Evolutionary conservation across 2,329 filamentous ascomycete genomes (phyloP).

Genomic region (Alternaria gaisen): DNA sequence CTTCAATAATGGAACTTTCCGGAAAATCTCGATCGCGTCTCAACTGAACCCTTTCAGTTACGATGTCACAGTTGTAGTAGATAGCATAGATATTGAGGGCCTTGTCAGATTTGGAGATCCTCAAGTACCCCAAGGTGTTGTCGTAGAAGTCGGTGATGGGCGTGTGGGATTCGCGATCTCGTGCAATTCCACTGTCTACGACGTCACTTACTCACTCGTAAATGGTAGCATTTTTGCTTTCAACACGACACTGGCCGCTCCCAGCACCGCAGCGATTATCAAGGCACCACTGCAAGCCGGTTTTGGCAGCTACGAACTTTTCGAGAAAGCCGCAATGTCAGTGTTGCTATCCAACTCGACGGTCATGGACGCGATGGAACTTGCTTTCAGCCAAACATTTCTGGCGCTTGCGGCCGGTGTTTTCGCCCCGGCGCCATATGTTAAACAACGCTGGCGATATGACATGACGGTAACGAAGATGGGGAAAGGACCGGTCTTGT

Average conservation of each 20-base stretch:
- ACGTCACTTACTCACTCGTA: slow-evolving; percentile 6
- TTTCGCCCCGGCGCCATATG: neutral
- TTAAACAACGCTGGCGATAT: neutral
- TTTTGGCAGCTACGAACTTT: slow-evolving; percentile 1
- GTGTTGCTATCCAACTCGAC: neutral
- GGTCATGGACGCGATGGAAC: neutral
- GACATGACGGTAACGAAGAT: neutral
- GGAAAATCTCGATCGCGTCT: neutral
- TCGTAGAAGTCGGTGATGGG: neutral
- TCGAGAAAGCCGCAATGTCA: neutral
- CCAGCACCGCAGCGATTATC: neutral
- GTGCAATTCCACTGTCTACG: neutral
- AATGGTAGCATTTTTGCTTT: neutral
- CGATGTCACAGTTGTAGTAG: neutral
- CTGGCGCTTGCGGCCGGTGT: neutral
- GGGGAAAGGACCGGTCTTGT: neutral
- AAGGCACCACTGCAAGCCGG: slow-evolving; percentile 7
- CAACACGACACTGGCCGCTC: neutral
- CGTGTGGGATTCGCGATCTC: neutral
- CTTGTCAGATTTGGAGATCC: neutral
- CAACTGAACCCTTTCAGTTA: slow-evolving; percentile 3
- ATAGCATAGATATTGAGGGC: neutral
- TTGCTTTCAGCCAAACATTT: slow-evolving; percentile 1
- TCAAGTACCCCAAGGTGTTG: neutral
- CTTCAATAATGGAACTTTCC: neutral